Conservation (phyloP, 2,329 filamentous ascomycete species). For the Samsoniella hepiali region DNA sequence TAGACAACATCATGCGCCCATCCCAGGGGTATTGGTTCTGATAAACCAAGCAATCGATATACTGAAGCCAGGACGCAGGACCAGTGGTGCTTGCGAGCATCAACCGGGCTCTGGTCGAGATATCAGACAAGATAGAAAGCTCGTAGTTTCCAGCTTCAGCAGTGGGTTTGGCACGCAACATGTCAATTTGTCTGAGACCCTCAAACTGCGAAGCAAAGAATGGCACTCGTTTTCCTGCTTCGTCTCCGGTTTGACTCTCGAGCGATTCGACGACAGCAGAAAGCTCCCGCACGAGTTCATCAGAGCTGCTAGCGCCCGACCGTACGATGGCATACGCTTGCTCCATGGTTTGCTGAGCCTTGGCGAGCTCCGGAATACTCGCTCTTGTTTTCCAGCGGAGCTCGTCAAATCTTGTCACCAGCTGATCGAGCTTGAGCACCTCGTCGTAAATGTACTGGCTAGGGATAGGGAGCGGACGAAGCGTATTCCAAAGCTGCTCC, state of each 20-base stretch:
- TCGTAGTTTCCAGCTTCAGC: slow-evolving; percentile 31
- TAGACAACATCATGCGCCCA: slow-evolving; percentile 39
- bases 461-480: slow-evolving; percentile 61
- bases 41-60: slow-evolving; percentile 45
- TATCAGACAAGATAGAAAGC: slow-evolving; percentile 47
- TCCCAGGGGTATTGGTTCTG: slow-evolving; percentile 39
- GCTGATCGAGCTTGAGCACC: slow-evolving; percentile 49
- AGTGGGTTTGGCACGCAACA: slow-evolving; percentile 34
- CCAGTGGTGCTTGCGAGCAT: slow-evolving; percentile 32
- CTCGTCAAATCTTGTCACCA: slow-evolving; percentile 59
- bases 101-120: slow-evolving; percentile 34
- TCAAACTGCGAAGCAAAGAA: slow-evolving; percentile 57
- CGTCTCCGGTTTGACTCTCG: slow-evolving; percentile 43
- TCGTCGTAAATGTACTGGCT: slow-evolving; percentile 44
- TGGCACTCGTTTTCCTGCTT: slow-evolving; percentile 41
- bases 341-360: slow-evolving; percentile 52
- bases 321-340: slow-evolving; percentile 56
- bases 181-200: slow-evolving; percentile 49
- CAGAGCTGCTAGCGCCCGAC: slow-evolving; percentile 36
- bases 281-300: slow-evolving; percentile 48
- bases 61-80: slow-evolving; percentile 42
- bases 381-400: slow-evolving; percentile 57
- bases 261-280: slow-evolving; percentile 50
- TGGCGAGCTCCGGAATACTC: slow-evolving; percentile 49
- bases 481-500: slow-evolving; percentile 71